A percentile compares a stretch with the other conserved stretches of the same genome.
These are phyloP conservation scores for Globisporangium parvum DNA, from an alignment of 352 stramenopile species.

Conservation along the genomic window DNA sequence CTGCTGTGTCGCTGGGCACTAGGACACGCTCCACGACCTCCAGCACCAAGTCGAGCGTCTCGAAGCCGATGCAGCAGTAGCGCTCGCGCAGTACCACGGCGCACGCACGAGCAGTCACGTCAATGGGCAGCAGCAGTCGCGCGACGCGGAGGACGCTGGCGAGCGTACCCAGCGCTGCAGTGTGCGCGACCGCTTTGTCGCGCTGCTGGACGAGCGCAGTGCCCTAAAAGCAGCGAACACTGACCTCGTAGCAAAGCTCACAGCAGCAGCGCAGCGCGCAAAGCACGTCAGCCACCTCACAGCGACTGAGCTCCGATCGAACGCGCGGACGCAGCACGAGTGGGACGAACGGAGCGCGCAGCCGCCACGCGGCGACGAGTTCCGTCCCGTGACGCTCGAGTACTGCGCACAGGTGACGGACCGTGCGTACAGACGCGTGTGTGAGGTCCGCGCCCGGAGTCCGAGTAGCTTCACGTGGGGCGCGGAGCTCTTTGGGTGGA, in stretches of 20 bases:
- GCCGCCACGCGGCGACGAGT: not conserved
- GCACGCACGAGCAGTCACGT: not conserved
- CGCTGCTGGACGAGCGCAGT: not conserved
- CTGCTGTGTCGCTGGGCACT: too few relatives aligned
- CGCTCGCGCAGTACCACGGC: not conserved
- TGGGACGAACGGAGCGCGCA: conserved; percentile 5
- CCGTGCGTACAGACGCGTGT: conserved; percentile 1
- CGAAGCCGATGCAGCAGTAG: not conserved
- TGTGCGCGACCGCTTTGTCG: not conserved
- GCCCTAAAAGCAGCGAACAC: not conserved
- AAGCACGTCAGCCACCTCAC: conserved; percentile 1
- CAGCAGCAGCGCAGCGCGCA: not conserved
- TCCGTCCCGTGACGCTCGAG: conserved; percentile 1
- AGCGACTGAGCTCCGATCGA: conserved; percentile 2
- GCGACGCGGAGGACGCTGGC: too few relatives aligned
- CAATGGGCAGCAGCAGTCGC: not conserved
- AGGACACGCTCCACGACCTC: conserved; percentile 1
- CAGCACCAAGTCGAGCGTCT: conserved; percentile 1
- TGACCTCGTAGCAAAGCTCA: not conserved
- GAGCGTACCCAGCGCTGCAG: not conserved
- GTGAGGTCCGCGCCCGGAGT: not conserved
- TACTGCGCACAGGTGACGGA: conserved; percentile 11
- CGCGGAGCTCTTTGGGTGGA: conserved; percentile 15
- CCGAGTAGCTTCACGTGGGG: conserved; percentile 7
- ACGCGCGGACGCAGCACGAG: not conserved